Conservation (phyloP, 805 yeast species). For the Cyberlindnera petersonii region DNA sequence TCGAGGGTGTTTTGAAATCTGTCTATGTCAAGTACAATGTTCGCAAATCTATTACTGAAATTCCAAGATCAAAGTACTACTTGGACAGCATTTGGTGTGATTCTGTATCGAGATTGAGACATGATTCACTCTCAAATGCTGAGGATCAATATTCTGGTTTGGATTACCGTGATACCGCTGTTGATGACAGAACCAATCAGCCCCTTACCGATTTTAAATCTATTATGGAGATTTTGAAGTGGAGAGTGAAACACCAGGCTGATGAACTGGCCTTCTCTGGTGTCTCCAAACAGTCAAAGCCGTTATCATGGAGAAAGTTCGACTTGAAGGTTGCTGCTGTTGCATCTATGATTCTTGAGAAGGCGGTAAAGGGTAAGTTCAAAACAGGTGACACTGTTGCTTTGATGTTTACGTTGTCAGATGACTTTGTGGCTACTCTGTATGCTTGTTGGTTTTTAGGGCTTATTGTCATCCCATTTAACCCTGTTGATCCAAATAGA, state of each 20-base stretch:
- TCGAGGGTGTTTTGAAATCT: conserved; percentile 75
- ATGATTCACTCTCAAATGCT: conserved; percentile 53
- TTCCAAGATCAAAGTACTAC: conserved; percentile 73
- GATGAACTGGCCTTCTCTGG: conserved; percentile 74
- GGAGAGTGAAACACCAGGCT: conserved; percentile 68
- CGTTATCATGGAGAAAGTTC: conserved; percentile 75
- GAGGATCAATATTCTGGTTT: conserved; percentile 77
- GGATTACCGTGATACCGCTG: conserved; percentile 68
- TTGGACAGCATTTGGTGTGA: conserved; percentile 82
- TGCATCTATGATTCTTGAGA: conserved; percentile 65
- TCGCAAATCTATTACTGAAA: conserved; percentile 54
- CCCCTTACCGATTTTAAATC: conserved; percentile 68
- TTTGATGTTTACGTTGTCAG: conserved; percentile 80
- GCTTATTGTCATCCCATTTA: conserved; percentile 68
- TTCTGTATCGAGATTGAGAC: conserved; percentile 52
- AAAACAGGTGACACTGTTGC: conserved; percentile 70
- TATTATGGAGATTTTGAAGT: conserved; percentile 69
- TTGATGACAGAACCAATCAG: conserved; percentile 76
- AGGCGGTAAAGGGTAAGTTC: conserved; percentile 61
- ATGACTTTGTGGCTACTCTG: conserved; percentile 78
- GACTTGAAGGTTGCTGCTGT: conserved; percentile 75
- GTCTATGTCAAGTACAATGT: conserved; percentile 78
- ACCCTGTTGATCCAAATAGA: conserved; percentile 63
- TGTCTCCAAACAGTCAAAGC: conserved; percentile 41
- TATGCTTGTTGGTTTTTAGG: conserved; percentile 87